Percentiles rank a stretch among this genome's conserved stretches.
Evolutionary conservation across 1,284 basidiomycete species (phyloP).

Genomic region (Tilletia caries): DNA sequence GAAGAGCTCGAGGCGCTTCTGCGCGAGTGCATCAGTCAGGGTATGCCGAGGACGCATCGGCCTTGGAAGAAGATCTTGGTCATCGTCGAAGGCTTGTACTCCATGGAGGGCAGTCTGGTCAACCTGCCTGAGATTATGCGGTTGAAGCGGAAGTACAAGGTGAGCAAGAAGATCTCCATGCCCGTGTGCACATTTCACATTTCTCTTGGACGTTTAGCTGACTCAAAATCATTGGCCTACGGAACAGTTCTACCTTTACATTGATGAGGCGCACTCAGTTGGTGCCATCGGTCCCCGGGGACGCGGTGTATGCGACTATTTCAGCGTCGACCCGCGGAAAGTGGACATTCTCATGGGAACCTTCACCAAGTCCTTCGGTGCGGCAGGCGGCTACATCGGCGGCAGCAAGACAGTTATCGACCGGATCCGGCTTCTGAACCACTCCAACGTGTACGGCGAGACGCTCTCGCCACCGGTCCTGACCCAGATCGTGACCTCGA

Average conservation of each 20-base stretch:
- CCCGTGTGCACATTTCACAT: no score
- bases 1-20: constrained; percentile 73
- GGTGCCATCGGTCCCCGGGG: constrained; percentile 91
- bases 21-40: constrained; percentile 89
- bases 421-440: constrained; percentile 74
- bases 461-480: constrained; percentile 85
- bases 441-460: constrained; percentile 85
- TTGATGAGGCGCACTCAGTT: constrained; percentile 97
- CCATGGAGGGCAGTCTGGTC: constrained; percentile 93
- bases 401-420: constrained; percentile 78
- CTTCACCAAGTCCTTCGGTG: constrained; percentile 98
- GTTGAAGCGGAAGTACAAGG: constrained; percentile 94
- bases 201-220: no score
- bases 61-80: constrained; percentile 99
- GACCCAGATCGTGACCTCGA: constrained; percentile 84
- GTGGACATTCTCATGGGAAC: constrained; percentile 98
- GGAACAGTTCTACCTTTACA: constrained; percentile 78
- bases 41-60: constrained; percentile 91
- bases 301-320: constrained; percentile 93
- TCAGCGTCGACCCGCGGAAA: constrained; percentile 73
- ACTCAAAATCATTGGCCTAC: no score
- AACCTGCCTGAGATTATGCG: constrained; percentile 79
- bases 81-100: constrained; percentile 92
- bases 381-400: constrained; percentile 91
- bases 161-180: no score